Evolutionary conservation across 1,284 basidiomycete species (phyloP), one percentile per base, ranked within the genome.

Genomic region (Ganoderma resinaceum): DNA sequence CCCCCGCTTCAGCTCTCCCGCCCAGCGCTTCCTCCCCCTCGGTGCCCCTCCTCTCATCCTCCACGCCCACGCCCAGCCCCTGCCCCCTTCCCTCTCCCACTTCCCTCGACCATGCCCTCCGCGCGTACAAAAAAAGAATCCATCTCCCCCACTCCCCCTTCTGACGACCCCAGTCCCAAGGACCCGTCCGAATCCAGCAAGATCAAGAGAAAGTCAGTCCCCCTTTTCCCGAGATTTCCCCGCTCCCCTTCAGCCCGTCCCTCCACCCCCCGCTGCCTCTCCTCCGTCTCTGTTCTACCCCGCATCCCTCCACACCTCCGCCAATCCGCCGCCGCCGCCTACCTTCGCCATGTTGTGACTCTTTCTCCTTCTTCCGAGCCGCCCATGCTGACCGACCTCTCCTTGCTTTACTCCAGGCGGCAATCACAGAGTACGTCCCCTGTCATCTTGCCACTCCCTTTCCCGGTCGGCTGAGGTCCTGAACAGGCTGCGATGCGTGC

Each of bases 401-500:
- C 70, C 64, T 68, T 78, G 75, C 76, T 71, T 73, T 77, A 73
- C 73, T 65, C 71, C 78, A 93, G 91, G 88, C 88, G 91, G 74
- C 92, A 93, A 83, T 92, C 90, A 66, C 91, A 93, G 79, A 92
- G 91, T 91, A 74, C 72, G 87, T 82, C 59, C 78, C 75, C 62
- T n/a, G n/a, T 66, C 70, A 70, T 66, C 63, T 59, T 65, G 60
- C 70, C 66, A 69, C 67, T 65, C 67, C 61, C 55, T 64, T 46
- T 65, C 67, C 52, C 66, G 70, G 65, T 49, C 43, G 65, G 69
- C 73, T 74, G 66, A 72, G 66, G 26, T 4, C 43, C 53, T 58
- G 68, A 70, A 63, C 76, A 94, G 93, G 92, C 78, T 94, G 93
- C 79, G 92, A 94, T 82, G 93, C 93, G 62, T 94, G 92, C 80